These are phyloP conservation scores for Tardiomyces blankii DNA, from an alignment of 1,139 yeast genomes.

Conservation along the genomic window DNA sequence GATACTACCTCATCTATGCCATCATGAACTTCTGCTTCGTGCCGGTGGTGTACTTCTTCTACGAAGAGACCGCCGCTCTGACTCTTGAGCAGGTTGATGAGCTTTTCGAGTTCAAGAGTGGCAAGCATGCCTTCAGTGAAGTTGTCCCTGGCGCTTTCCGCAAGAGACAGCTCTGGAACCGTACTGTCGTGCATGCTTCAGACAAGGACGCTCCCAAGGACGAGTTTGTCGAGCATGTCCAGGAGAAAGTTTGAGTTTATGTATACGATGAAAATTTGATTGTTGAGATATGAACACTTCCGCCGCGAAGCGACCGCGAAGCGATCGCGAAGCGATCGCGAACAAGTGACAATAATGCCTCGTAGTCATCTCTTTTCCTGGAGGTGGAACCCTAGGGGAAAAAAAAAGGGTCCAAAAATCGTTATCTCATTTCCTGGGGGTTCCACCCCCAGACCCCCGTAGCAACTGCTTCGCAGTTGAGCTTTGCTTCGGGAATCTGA, in stretches of 20 bases:
- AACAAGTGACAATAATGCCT: too few species aligned
- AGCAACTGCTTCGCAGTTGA: too few species aligned
- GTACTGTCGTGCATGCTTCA: background rate
- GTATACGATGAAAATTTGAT: too few species aligned
- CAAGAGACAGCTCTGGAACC: background rate
- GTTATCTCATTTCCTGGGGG: too few species aligned
- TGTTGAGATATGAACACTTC: too few species aligned
- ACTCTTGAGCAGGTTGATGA: constrained; percentile 45
- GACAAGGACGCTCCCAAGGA: background rate
- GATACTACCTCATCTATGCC: constrained; percentile 9
- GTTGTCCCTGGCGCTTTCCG: background rate
- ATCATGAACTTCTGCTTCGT: constrained; percentile 23
- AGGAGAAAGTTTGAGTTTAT: background rate
- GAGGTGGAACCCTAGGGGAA: too few species aligned
- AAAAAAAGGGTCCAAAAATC: too few species aligned
- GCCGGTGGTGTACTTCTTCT: constrained; percentile 46
- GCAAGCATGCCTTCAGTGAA: background rate
- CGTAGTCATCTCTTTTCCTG: too few species aligned
- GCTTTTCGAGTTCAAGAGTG: constrained; percentile 24
- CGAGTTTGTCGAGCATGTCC: background rate
- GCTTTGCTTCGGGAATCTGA: too few species aligned
- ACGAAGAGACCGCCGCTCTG: constrained; percentile 45
- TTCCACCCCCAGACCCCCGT: too few species aligned
- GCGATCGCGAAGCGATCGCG: too few species aligned
- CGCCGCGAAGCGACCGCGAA: too few species aligned